These are phyloP conservation scores for Saturnispora besseyi DNA, from an alignment of 805 yeast genomes.

Conservation along the genomic window DNA sequence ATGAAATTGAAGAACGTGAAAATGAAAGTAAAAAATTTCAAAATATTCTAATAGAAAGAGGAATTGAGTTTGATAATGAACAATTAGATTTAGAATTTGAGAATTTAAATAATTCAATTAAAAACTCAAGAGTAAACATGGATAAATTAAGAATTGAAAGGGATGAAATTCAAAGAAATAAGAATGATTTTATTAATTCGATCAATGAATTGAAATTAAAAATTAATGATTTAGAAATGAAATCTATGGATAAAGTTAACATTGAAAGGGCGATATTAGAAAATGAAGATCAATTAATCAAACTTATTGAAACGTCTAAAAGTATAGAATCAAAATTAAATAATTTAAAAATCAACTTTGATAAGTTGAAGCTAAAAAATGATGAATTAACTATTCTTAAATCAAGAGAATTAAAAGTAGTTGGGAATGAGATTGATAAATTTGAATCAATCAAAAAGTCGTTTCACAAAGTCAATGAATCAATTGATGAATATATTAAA, in stretches of 20 bases:
- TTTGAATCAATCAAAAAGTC: constrained; percentile 38
- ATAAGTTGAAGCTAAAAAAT: background rate
- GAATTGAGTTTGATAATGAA: constrained; percentile 29
- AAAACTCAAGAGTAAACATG: constrained; percentile 30
- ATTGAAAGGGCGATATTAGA: constrained; percentile 32
- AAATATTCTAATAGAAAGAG: constrained; percentile 12
- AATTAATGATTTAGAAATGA: constrained; percentile 45
- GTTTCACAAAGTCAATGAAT: constrained; percentile 35
- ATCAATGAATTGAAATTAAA: constrained; percentile 45
- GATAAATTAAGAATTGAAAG: constrained; percentile 31
- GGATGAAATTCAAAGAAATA: constrained; percentile 36
- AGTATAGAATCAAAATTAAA: background rate
- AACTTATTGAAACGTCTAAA: constrained; percentile 4
- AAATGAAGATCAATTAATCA: constrained; percentile 20
- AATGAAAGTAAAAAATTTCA: constrained; percentile 8
- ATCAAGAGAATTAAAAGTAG: background rate
- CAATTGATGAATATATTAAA: constrained; percentile 28
- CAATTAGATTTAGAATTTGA: constrained; percentile 40
- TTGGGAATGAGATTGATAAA: constrained; percentile 11
- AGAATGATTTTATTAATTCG: constrained; percentile 37
- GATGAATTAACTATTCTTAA: background rate
- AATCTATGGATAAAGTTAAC: constrained; percentile 38
- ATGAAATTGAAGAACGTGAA: constrained; percentile 9
- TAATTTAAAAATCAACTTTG: background rate
- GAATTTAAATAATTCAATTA: constrained; percentile 32